phyloP scores from a whole-genome alignment of 441 rosid genomes.

The Dalechampia spathulata region DNA sequence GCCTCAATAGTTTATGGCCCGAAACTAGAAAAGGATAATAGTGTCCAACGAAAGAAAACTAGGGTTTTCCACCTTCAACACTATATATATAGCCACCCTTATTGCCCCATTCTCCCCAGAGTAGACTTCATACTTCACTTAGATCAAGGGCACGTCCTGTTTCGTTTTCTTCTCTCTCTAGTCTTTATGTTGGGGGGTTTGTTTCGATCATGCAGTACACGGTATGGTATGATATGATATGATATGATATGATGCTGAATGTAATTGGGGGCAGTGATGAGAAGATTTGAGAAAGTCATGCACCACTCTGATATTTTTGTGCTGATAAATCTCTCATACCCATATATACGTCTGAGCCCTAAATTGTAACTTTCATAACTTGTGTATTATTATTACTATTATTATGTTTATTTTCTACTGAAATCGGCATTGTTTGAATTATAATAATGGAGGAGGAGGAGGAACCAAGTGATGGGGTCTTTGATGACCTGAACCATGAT shows the following conservation, averaged over 20 bases:
- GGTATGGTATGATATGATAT: too few relatives aligned
- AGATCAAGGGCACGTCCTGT: background rate
- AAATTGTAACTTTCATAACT: too few relatives aligned
- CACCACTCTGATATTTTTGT: conserved; percentile 48
- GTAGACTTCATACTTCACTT: too few relatives aligned
- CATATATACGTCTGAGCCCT: conserved; percentile 41
- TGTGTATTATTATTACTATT: background rate
- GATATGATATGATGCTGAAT: too few relatives aligned
- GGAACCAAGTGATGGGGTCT: conserved; percentile 43
- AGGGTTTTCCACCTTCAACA: too few relatives aligned
- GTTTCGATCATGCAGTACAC: too few relatives aligned
- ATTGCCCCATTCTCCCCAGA: too few relatives aligned
- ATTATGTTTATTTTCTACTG: too few relatives aligned
- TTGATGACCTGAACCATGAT: conserved; percentile 37
- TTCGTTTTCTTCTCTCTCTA: background rate
- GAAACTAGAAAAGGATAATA: too few relatives aligned
- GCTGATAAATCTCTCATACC: conserved; percentile 48
- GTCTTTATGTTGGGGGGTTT: too few relatives aligned
- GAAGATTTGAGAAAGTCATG: conserved; percentile 38
- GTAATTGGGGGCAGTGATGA: conserved; percentile 41
- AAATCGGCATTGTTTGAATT: background rate
- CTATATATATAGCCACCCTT: background rate
- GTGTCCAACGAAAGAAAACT: too few relatives aligned
- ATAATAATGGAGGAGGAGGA: background rate
- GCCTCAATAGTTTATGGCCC: too few relatives aligned